Base-by-base conservation (phyloP, 768 basidiomycete genomes). In the Rhizopogon roseolus region DNA sequence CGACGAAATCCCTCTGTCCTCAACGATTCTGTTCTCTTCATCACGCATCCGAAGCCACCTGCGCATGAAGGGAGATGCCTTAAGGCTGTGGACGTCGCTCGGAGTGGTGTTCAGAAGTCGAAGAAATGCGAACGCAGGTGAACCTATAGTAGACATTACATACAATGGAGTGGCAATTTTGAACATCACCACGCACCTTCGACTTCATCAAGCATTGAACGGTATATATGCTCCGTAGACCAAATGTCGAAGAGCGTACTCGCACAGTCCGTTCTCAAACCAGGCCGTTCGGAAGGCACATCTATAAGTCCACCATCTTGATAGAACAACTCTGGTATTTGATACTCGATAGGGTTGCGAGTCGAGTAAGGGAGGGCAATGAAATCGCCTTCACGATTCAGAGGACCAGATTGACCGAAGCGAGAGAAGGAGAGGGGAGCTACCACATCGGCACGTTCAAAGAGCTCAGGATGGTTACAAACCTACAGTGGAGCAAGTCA, bases 391-490 rank as follows among this genome's bases (percentile, higher is more conserved):
- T 98, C 92, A 36, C 96, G 84, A 49, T 81, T 77, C n/a, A 95
- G 71, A 14, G 87, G 86, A 7, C 88, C 90, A 4, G 93, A 86
- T 49, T 81, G 82, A 41, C 88, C 90, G 66, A 89, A 96, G 19
- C 78, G 74, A 44, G 86, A 83, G 66, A 98, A 97, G 2, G 95
- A 89, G 67, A 91, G 92, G 1, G 97, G 95, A 0, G 95, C 89
- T 9, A 88, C 79, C 40, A 99, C 95, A 67, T 98, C 97, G 27
- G 95, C 95, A 14, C 97, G 84, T 67, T 98, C 94, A 67, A 99
- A 99, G 28, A 99, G 79, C 66, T 98, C 96, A 0, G 97, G 97
- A 61, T 99, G 97, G 63, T 98, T 98, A 78, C 96, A 98, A 58
- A 96, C 93, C 90, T 91, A 48, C 32, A 49, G 38, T 19, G 16